Evolutionary conservation across 2,329 filamentous ascomycete species (phyloP), one percentile per base, ranked within the genome.

Genomic region (Davidsoniella virescens): DNA sequence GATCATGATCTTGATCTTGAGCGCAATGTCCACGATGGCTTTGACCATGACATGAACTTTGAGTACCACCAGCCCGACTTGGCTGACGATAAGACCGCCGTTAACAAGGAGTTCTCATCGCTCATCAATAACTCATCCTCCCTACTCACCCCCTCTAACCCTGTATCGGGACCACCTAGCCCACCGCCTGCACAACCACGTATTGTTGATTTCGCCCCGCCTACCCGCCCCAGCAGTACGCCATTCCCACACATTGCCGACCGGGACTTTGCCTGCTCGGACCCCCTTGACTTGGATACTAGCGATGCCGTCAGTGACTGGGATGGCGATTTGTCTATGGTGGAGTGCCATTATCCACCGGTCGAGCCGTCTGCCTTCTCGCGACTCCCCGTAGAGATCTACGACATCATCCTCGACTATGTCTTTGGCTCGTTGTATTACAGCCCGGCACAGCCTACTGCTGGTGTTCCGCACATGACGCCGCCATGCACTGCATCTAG

Each of bases 321-420:
- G 16, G 26, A 46, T 4, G n/a, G 20, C 14, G 26, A 38, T n/a
- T 14, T 9, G 29, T 33, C 29, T 12, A 33, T 33, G 29, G 12
- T 33, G 12, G 29, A 33, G 29, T 33, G 29, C 29, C 29, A 33
- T 6, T 12, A 9, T 33, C 8, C 10, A 10, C 29, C 41, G 10
- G 25, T 49, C 29, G 40, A 41, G 33, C 39, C 48, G 44, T 47
- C 18, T 37, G 47, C 23, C 18, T 76, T 45, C 65, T 68, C 42
- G 63, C 75, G 54, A 5, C 65, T 85, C 1, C 82, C 82, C 1
- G 70, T 74, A 50, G 82, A 86, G 61, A 82, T 87, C 10, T 80
- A 84, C 59, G 80, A 84, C 57, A 75, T 74, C 50, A 80, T 86
- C 49, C 66, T 86, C 12, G 82, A 86, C 60, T 74, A 83, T 56